phyloP scores from a whole-genome alignment of 2,329 filamentous ascomycete genomes.

The Fusarium protoensiforme region DNA sequence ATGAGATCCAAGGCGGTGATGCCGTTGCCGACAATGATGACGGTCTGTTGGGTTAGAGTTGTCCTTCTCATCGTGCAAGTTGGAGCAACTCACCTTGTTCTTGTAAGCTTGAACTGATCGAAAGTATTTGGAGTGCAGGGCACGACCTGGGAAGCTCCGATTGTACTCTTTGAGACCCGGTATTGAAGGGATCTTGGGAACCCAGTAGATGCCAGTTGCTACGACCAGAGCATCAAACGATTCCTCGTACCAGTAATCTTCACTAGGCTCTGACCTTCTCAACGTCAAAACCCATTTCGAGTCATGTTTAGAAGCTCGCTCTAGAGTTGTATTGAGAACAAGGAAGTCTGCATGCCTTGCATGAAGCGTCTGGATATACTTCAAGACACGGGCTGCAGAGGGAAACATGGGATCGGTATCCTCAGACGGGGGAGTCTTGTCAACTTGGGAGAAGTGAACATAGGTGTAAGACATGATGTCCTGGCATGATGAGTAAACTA shows the following conservation, averaged over 20 bases:
- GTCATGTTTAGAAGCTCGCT: conserved; percentile 59
- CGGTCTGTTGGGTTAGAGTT: conserved; percentile 49
- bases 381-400: conserved; percentile 41
- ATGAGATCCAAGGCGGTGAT: conserved; percentile 62
- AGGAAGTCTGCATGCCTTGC: neutral
- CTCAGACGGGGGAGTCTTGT: neutral
- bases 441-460: conserved; percentile 61
- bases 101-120: conserved; percentile 42
- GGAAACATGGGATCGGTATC: conserved; percentile 1
- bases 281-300: conserved; percentile 62
- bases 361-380: conserved; percentile 45
- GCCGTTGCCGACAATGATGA: conserved; percentile 66
- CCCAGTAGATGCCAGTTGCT: conserved; percentile 54
- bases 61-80: neutral
- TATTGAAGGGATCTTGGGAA: conserved; percentile 55
- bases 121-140: conserved; percentile 55
- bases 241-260: conserved; percentile 55
- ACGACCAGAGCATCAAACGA: conserved; percentile 55
- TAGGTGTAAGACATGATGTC: conserved; percentile 46
- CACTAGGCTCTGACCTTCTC: conserved; percentile 51
- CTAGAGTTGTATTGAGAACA: conserved; percentile 67
- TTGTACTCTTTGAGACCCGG: conserved; percentile 53
- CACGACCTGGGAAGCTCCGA: conserved; percentile 48
- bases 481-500: neutral
- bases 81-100: conserved; percentile 21